Evolutionary conservation across 805 yeast genomes (phyloP), one percentile per base, ranked within the genome.

Genomic region (Barnettozyma siamensis): DNA sequence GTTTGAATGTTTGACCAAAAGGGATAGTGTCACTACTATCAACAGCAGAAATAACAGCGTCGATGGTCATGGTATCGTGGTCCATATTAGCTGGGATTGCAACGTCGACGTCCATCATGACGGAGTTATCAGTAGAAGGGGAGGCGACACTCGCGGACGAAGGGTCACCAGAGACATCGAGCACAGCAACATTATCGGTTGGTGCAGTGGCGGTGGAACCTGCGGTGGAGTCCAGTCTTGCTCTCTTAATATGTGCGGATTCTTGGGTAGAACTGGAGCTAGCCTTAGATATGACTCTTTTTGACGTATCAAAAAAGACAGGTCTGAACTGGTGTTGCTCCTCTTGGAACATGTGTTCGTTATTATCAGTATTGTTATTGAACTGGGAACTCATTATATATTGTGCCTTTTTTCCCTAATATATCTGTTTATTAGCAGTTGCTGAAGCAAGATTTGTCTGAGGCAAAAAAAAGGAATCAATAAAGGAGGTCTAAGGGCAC

Each of bases 381-480:
- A 62, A 38, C 41, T 64, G 70, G 7, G 69, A 61, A 46, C 57
- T 64, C 71, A 67, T 67, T n/a, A 17, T 32, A 19, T 18, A 16
- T n/a, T 21, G 21, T 28, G 16, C 5, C n/a, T 13, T 35, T 27
- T 26, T 24, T 16, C 9, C 18, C 12, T 9, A 29, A 20, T n/a
- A 20, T 19, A 23, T 21, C 12, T 15, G 24, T 9, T 9, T 7
- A 9, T 9, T 21, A 21, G 24, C 24, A 7, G 6, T 9, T 21
- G 24, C 9, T 21, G 6, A 21, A 21, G 24, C 24, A 9, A 21
- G 6, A 23, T 31, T 26, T 26, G 3, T 18, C 12, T 23, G 10
- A 26, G 18, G 31, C 13, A 7, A 26, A 26, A 26, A 29, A 29
- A 15, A 16, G 17, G 18, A 29, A 15, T 29, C 18, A 7, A 12